Conservation (phyloP, 2,329 filamentous ascomycete genomes). For the Colletotrichum sp. region DNA sequence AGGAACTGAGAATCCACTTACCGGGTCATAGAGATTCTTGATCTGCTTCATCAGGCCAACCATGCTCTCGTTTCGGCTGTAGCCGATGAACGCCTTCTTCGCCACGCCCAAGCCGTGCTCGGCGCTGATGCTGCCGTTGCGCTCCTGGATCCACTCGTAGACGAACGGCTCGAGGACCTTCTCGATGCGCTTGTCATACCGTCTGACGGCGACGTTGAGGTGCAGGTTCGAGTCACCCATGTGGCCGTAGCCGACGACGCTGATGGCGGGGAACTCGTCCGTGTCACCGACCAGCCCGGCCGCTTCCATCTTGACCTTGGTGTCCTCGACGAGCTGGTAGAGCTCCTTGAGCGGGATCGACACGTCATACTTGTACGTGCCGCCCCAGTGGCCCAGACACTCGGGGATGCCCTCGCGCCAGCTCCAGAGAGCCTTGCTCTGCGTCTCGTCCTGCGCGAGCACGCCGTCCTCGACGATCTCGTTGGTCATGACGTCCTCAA, state of each 20-base stretch:
- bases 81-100: conserved; percentile 95
- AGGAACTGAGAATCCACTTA: conserved; percentile 52
- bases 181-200: conserved; percentile 88
- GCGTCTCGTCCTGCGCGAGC: conserved; percentile 91
- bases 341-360: conserved; percentile 90
- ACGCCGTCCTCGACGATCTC: conserved; percentile 90
- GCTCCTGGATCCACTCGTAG: conserved; percentile 93
- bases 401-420: conserved; percentile 96
- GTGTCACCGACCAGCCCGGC: conserved; percentile 80
- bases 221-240: conserved; percentile 98
- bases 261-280: conserved; percentile 78
- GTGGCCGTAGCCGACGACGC: conserved; percentile 95
- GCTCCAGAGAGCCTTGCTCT: conserved; percentile 82
- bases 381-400: conserved; percentile 85
- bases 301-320: conserved; percentile 70
- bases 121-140: conserved; percentile 91
- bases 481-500: conserved; percentile 89
- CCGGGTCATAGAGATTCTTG: conserved; percentile 92
- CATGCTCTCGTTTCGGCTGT: conserved; percentile 88
- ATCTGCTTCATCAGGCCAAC: conserved; percentile 92
- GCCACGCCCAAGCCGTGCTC: conserved; percentile 94
- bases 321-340: conserved; percentile 89
- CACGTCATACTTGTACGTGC: conserved; percentile 98
- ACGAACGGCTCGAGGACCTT: conserved; percentile 90
- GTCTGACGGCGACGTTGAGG: conserved; percentile 82